Evolutionary conservation across 305 asterid genomes (phyloP).

Genomic region (Solanum hybrid): DNA sequence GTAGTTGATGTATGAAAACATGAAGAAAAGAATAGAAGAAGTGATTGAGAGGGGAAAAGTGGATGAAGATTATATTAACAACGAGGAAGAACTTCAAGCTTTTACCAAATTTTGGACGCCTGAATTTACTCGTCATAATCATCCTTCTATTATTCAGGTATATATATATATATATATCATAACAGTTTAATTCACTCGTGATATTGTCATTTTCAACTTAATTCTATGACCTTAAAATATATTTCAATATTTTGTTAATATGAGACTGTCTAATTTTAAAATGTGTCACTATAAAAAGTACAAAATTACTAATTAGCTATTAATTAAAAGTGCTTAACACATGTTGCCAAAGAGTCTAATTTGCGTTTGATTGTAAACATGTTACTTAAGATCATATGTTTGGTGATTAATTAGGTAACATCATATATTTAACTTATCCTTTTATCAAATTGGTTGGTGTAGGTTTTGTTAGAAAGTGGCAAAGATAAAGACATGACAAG

Average conservation of each 20-base stretch:
- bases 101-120: slow-evolving; percentile 29
- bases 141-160: slow-evolving; percentile 55
- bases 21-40: slow-evolving; percentile 48
- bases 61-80: slow-evolving; percentile 26
- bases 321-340: neutral
- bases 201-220: neutral
- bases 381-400: neutral
- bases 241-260: no score
- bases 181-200: neutral
- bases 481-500: slow-evolving; percentile 30
- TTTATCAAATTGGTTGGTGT: neutral
- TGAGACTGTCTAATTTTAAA: neutral
- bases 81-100: slow-evolving; percentile 16
- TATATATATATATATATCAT: no score
- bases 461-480: slow-evolving; percentile 30
- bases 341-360: neutral
- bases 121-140: slow-evolving; percentile 49
- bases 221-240: neutral
- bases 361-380: neutral
- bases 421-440: neutral
- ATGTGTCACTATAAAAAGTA: neutral
- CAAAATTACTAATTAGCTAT: no score
- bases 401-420: neutral
- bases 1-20: slow-evolving; percentile 56
- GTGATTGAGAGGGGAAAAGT: slow-evolving; percentile 35